Percentiles rank a stretch among this genome's conserved stretches.
These are phyloP conservation scores for Wallacemonas sp. DNA, from an alignment of 208 protist species.

Conservation along the genomic window DNA sequence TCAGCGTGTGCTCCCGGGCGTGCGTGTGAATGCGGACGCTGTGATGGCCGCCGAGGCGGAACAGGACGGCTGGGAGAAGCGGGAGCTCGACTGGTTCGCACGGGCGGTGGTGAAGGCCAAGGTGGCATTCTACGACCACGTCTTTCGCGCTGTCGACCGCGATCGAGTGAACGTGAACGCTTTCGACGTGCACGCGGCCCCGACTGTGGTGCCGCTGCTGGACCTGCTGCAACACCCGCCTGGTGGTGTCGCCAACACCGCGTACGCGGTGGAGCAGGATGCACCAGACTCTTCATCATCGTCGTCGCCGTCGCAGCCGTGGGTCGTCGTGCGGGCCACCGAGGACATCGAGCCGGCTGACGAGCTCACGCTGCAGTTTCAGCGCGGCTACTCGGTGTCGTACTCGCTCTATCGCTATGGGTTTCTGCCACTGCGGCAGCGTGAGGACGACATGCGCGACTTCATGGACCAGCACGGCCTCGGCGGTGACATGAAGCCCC, in stretches of 20 bases:
- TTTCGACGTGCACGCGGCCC: slow-evolving; percentile 35
- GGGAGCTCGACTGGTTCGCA: slow-evolving; percentile 33
- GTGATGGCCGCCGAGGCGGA: slow-evolving; percentile 14
- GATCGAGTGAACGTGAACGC: slow-evolving; percentile 32
- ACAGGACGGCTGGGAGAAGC: slow-evolving; percentile 22
- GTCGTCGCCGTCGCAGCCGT: slow-evolving; percentile 15
- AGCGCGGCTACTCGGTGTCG: slow-evolving; percentile 60
- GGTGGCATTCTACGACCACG: slow-evolving; percentile 28
- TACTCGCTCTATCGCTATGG: slow-evolving; percentile 74
- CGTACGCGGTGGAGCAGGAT: slow-evolving; percentile 27
- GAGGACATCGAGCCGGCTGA: slow-evolving; percentile 43
- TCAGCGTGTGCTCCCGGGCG: slow-evolving; percentile 38
- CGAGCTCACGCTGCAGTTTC: slow-evolving; percentile 50
- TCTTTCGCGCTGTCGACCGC: slow-evolving; percentile 38
- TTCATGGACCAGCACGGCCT: slow-evolving; percentile 16
- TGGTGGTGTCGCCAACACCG: slow-evolving; percentile 40
- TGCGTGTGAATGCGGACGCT: slow-evolving; percentile 15
- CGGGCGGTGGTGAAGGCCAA: slow-evolving; percentile 27
- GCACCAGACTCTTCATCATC: too few species aligned
- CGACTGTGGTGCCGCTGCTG: slow-evolving; percentile 54
- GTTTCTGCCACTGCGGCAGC: slow-evolving; percentile 43
- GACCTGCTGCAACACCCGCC: slow-evolving; percentile 59
- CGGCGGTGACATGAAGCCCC: slow-evolving; percentile 6
- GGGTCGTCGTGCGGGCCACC: slow-evolving; percentile 38
- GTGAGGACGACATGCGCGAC: slow-evolving; percentile 37